These are phyloP conservation scores for Epithemia pelagica DNA, from an alignment of 108 stramenopile genomes.

Conservation along the genomic window DNA sequence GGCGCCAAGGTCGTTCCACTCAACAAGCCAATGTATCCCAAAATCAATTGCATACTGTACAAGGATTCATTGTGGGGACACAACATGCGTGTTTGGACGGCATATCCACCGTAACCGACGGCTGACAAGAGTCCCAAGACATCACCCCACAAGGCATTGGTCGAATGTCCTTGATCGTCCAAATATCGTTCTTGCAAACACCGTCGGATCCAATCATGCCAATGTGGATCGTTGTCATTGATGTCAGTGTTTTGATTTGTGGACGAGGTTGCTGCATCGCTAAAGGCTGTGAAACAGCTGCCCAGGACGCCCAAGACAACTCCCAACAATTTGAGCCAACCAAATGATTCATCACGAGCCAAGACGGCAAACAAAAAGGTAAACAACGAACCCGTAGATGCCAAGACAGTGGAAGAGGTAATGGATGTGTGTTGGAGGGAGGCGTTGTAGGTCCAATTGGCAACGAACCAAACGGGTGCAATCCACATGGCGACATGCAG, in stretches of 20 bases:
- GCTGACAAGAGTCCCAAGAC: constrained; percentile 66
- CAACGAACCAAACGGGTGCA: constrained; percentile 87
- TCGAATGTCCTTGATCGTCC: not conserved
- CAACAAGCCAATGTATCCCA: constrained; percentile 88
- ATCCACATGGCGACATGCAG: constrained; percentile 40
- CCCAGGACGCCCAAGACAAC: constrained; percentile 65
- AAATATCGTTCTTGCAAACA: not conserved
- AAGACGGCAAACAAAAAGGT: constrained; percentile 83
- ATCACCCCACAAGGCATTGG: constrained; percentile 48
- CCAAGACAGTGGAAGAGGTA: constrained; percentile 87
- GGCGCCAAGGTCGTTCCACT: constrained; percentile 65
- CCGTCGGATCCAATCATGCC: not conserved
- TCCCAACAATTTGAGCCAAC: constrained; percentile 44
- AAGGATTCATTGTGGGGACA: constrained; percentile 67
- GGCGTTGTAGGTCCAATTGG: constrained; percentile 85
- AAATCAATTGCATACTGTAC: constrained; percentile 85
- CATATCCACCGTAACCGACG: constrained; percentile 78
- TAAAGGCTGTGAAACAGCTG: constrained; percentile 50
- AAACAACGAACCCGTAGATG: constrained; percentile 86
- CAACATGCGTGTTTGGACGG: constrained; percentile 59
- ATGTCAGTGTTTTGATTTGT: not conserved
- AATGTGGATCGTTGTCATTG: constrained; percentile 3
- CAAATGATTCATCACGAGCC: constrained; percentile 55
- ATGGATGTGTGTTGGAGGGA: constrained; percentile 80
- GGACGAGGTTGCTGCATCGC: constrained; percentile 31